Evolutionary conservation across 2,329 filamentous ascomycete genomes (phyloP).

Genomic region (Diaporthe vaccinii): DNA sequence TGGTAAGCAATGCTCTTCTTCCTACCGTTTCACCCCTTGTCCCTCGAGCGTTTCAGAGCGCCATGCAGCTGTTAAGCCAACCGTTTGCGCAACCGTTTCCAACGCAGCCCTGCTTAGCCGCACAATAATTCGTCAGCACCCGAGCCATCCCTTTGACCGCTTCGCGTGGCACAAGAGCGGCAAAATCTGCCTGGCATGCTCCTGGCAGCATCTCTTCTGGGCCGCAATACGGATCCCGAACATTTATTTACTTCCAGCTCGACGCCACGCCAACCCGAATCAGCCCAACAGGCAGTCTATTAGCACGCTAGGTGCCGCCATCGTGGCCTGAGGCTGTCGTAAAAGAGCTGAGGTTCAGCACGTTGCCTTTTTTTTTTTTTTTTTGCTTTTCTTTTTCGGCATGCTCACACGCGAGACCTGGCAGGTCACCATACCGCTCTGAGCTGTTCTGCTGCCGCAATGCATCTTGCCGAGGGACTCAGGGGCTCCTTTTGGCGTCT

Average conservation of each 20-base stretch:
- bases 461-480: not conserved
- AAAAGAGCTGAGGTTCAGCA: not conserved
- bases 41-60: not conserved
- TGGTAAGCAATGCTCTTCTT: not conserved
- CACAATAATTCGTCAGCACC: not conserved
- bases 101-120: not conserved
- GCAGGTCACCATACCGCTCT: not conserved
- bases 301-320: conserved; percentile 24
- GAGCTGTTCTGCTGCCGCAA: not conserved
- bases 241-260: not conserved
- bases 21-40: not conserved
- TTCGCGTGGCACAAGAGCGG: not conserved
- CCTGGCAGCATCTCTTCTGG: not conserved
- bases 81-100: not conserved
- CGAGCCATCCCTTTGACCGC: not conserved
- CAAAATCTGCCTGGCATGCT: not conserved
- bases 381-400: not conserved
- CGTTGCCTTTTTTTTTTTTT: not conserved
- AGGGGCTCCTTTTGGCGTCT: not conserved
- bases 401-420: conserved; percentile 13
- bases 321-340: not conserved
- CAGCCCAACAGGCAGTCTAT: conserved; percentile 26
- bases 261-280: conserved; percentile 28
- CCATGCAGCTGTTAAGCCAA: not conserved
- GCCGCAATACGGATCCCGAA: not conserved